phyloP scores from a whole-genome alignment of 306 rosid species.

The Ormosia emarginata region DNA sequence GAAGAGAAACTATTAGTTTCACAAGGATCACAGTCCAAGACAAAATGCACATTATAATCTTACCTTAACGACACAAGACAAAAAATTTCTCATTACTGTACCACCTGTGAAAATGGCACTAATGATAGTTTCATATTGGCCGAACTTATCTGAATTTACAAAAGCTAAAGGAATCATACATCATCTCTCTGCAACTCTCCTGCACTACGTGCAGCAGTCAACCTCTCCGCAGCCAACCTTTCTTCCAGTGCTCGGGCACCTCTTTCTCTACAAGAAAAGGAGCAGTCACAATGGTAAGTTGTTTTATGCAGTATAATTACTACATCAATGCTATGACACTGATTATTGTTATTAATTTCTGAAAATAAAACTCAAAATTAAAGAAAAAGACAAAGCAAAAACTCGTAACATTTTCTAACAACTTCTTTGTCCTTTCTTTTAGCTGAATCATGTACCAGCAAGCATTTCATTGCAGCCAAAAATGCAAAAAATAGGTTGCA shows the following conservation, averaged over 20 bases:
- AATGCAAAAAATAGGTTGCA: background rate
- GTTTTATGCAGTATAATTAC: background rate
- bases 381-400: background rate
- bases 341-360: background rate
- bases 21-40: constrained; percentile 22
- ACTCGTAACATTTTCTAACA: background rate
- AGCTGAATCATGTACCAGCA: background rate
- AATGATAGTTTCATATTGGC: constrained; percentile 14
- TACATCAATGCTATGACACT: background rate
- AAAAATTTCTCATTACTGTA: constrained; percentile 20
- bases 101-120: constrained; percentile 19
- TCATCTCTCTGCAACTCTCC: constrained; percentile 50
- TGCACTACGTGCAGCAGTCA: constrained; percentile 48
- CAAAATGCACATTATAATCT: constrained; percentile 33
- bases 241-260: constrained; percentile 97
- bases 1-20: constrained; percentile 14
- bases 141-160: constrained; percentile 19
- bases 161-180: constrained; percentile 44
- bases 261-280: constrained; percentile 62
- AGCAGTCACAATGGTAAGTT: constrained; percentile 13
- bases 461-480: background rate
- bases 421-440: background rate
- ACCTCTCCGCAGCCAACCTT: constrained; percentile 78
- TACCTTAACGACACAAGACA: background rate
- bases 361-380: background rate